Percentiles rank a stretch among this genome's conserved stretches.
Conservation (phyloP, 495 filamentous ascomycete species). For the Penicillium cinerascens region DNA sequence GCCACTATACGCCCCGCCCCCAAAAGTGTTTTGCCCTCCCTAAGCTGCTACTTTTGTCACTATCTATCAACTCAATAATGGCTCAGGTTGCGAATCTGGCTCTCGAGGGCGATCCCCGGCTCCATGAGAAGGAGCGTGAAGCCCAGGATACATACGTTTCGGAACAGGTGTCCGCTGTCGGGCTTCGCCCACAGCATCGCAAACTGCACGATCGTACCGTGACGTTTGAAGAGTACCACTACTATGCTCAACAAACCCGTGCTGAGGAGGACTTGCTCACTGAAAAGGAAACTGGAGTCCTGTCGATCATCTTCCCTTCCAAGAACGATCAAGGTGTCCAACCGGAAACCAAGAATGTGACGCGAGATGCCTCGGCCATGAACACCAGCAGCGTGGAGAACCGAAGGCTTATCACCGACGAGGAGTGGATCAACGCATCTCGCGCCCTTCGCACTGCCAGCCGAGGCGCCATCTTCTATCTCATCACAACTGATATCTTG, state of each 20-base stretch:
- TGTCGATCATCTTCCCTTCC: constrained; percentile 21
- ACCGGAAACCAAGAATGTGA: background rate
- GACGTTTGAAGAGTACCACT: constrained; percentile 40
- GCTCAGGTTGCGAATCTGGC: constrained; percentile 2
- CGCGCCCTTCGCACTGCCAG: constrained; percentile 44
- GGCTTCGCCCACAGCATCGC: constrained; percentile 20
- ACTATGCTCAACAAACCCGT: no score
- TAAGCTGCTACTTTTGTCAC: background rate
- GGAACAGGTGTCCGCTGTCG: background rate
- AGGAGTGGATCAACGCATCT: constrained; percentile 43
- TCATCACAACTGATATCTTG: constrained; percentile 63
- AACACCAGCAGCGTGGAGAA: constrained; percentile 11
- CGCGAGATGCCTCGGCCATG: constrained; percentile 6
- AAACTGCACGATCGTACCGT: constrained; percentile 27
- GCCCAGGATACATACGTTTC: constrained; percentile 1
- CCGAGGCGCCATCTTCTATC: constrained; percentile 52
- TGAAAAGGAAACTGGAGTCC: constrained; percentile 12
- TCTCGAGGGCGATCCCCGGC: constrained; percentile 16
- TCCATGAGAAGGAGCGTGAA: constrained; percentile 17
- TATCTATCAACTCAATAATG: background rate
- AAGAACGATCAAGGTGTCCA: constrained; percentile 16
- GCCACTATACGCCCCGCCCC: no score
- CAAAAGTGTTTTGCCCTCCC: no score
- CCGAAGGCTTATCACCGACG: constrained; percentile 25
- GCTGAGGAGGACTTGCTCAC: constrained; percentile 18